Evolutionary conservation across 495 filamentous ascomycete genomes (phyloP).

Genomic region (Xylaria grammica): DNA sequence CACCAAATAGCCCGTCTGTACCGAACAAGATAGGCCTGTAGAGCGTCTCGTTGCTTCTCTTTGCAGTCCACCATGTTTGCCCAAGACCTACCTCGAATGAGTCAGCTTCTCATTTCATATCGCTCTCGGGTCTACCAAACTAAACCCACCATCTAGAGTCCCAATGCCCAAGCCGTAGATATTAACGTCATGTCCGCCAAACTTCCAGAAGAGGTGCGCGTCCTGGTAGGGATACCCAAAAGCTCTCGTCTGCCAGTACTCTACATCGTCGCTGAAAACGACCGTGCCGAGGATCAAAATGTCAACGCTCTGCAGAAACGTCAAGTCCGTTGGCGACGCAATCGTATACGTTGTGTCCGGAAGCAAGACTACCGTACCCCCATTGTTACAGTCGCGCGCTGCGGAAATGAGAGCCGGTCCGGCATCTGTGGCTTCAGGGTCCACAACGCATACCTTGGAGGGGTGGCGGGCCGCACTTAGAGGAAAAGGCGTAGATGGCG

Average conservation of each 20-base stretch:
- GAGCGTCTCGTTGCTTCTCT: conserved; percentile 57
- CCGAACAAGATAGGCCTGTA: conserved; percentile 64
- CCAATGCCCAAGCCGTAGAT: conserved; percentile 68
- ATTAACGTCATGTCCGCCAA: conserved; percentile 71
- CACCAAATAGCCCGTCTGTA: conserved; percentile 63
- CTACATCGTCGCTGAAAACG: conserved; percentile 66
- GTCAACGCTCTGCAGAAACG: conserved; percentile 59
- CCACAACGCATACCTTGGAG: conserved; percentile 9
- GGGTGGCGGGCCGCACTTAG: background rate
- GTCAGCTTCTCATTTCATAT: background rate
- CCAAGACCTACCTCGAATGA: conserved; percentile 36
- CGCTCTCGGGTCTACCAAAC: background rate
- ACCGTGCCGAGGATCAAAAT: conserved; percentile 61
- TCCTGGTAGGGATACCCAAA: conserved; percentile 70
- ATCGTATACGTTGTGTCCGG: conserved; percentile 57
- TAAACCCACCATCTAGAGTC: conserved; percentile 10
- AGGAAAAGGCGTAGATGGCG: background rate
- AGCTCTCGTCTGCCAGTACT: conserved; percentile 68
- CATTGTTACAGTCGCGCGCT: conserved; percentile 50
- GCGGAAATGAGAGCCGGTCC: conserved; percentile 13
- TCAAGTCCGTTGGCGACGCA: conserved; percentile 60
- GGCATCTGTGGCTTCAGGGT: background rate
- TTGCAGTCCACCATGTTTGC: conserved; percentile 71
- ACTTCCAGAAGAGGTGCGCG: conserved; percentile 70
- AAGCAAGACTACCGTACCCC: conserved; percentile 59